These are phyloP conservation scores for Thelonectria rubi DNA, from an alignment of 2,329 filamentous ascomycete genomes.

Conservation along the genomic window DNA sequence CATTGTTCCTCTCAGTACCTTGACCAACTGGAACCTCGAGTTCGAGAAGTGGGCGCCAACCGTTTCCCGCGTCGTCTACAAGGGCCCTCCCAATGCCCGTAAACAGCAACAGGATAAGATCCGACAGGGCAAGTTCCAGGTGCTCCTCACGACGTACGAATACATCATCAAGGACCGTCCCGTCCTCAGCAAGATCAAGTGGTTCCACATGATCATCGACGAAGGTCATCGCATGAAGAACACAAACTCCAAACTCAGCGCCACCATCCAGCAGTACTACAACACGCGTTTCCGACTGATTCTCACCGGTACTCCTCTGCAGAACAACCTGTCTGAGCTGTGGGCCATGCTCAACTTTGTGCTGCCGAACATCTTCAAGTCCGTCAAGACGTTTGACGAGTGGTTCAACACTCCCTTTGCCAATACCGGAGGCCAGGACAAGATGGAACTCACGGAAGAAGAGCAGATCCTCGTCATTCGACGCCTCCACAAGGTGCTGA, in stretches of 20 bases:
- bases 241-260: constrained; percentile 92
- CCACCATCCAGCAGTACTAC: constrained; percentile 95
- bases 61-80: constrained; percentile 90
- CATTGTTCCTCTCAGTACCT: constrained; percentile 94
- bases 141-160: constrained; percentile 96
- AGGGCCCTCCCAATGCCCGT: constrained; percentile 87
- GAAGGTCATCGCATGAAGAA: constrained; percentile 99
- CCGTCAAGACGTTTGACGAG: constrained; percentile 97
- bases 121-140: constrained; percentile 93
- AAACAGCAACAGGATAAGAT: constrained; percentile 95
- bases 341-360: constrained; percentile 99
- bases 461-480: constrained; percentile 98
- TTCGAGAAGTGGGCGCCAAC: constrained; percentile 99
- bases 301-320: constrained; percentile 93
- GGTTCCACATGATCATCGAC: constrained; percentile 99
- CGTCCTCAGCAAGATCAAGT: constrained; percentile 96
- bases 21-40: constrained; percentile 98
- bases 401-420: constrained; percentile 99
- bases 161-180: constrained; percentile 99
- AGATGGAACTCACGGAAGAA: constrained; percentile 99
- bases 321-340: constrained; percentile 95
- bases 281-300: constrained; percentile 94
- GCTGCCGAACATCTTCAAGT: constrained; percentile 98
- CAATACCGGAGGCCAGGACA: constrained; percentile 96
- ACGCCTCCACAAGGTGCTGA: constrained; percentile 95